A percentile compares a stretch with the other conserved stretches of the same genome.
Conservation (phyloP, 306 rosid genomes). For the Lathyrus tuberosus region DNA sequence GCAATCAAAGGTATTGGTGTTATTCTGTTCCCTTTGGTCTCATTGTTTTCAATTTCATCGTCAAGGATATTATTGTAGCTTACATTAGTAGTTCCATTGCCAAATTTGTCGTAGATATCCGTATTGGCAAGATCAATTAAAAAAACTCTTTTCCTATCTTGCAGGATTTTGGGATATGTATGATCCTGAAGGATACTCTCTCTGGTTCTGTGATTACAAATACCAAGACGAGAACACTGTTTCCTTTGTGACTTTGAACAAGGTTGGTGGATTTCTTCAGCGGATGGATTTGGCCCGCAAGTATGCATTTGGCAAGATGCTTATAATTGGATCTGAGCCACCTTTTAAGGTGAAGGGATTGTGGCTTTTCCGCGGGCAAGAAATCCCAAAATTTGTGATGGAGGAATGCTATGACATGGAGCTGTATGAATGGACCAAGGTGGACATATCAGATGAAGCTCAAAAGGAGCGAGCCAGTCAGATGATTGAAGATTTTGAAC, state of each 20-base stretch:
- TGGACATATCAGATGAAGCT: conserved; percentile 7
- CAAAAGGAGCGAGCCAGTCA: conserved; percentile 37
- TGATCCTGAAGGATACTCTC: conserved; percentile 84
- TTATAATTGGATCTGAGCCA: conserved; percentile 68
- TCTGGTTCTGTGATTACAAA: conserved; percentile 85
- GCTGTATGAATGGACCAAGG: conserved; percentile 5
- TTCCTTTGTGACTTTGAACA: conserved; percentile 75
- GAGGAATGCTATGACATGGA: conserved; percentile 39
- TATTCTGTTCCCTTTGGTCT: too few species aligned
- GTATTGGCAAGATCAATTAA: not conserved
- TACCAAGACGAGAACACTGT: conserved; percentile 79
- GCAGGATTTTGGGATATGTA: conserved; percentile 98
- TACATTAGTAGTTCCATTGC: too few species aligned
- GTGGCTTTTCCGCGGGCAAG: conserved; percentile 92
- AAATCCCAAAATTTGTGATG: conserved; percentile 63
- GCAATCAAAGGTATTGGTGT: conserved; percentile 74
- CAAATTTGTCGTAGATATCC: too few species aligned
- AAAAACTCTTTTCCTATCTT: conserved; percentile 59
- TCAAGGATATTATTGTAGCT: too few species aligned
- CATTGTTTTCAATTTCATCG: too few species aligned
- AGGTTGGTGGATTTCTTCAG: conserved; percentile 79
- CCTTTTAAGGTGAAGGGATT: conserved; percentile 85
- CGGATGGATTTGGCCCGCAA: conserved; percentile 80
- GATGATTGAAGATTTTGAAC: conserved; percentile 77
- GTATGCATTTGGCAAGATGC: conserved; percentile 89